Percentiles rank a stretch among this genome's conserved stretches.
phyloP scores from a whole-genome alignment of 225 moss, liverwort and hornwort genomes.

The Pseudisothecium myosuroides region DNA sequence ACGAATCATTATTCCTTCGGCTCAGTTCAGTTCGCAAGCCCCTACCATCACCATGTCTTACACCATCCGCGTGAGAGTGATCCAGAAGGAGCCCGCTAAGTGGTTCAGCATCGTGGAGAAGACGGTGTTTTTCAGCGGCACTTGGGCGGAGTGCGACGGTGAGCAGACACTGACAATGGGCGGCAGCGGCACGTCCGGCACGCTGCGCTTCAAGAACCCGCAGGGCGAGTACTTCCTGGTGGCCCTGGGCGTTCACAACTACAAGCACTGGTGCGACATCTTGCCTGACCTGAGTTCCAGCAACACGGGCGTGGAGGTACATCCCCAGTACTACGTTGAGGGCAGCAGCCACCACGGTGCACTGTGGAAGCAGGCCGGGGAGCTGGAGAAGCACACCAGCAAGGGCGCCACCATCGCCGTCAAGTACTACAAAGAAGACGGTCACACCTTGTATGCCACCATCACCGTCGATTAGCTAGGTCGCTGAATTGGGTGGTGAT shows the following conservation, averaged over 20 bases:
- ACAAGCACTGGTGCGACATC: neutral
- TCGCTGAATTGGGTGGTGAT: no score
- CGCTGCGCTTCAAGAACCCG: neutral
- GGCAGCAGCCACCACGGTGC: neutral
- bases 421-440: no score
- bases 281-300: neutral
- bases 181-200: neutral
- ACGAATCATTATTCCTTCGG: no score
- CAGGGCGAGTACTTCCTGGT: neutral
- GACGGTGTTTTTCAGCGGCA: neutral
- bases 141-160: neutral
- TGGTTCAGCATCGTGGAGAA: neutral
- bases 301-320: neutral
- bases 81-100: neutral
- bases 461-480: no score
- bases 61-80: no score
- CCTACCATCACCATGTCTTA: neutral
- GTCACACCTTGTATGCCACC: no score
- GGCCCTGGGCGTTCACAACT: neutral
- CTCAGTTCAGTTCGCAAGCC: no score
- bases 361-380: neutral
- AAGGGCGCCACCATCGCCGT: neutral
- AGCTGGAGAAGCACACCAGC: no score
- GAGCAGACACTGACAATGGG: neutral
- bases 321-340: neutral